A percentile compares a stretch with the other conserved stretches of the same genome.
Conservation (phyloP, 176 grass and related monocot species). For the Musa troglodytarum region DNA sequence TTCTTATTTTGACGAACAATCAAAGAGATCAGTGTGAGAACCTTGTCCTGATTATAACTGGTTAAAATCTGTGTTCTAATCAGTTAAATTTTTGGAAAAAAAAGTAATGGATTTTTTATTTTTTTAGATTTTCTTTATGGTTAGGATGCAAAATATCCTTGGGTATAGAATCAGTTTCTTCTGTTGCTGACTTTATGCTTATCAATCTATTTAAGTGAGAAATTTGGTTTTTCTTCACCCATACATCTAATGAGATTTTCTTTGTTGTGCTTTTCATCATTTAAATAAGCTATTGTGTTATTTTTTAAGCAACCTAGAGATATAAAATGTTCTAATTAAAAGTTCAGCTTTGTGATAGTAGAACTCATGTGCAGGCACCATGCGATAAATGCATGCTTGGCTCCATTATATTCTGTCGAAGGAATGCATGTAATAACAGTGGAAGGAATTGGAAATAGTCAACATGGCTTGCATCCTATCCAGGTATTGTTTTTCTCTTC, state of each 20-base stretch:
- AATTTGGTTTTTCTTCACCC: background rate
- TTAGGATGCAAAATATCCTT: background rate
- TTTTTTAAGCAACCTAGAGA: background rate
- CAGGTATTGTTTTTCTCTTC: constrained; percentile 46
- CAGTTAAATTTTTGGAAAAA: background rate
- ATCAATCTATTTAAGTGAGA: background rate
- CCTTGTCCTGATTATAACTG: constrained; percentile 6
- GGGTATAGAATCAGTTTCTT: background rate
- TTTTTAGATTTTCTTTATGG: background rate
- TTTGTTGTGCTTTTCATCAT: background rate
- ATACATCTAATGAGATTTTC: background rate
- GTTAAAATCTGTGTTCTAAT: background rate
- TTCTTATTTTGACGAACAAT: constrained; percentile 59
- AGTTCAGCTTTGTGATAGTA: background rate
- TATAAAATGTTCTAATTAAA: background rate
- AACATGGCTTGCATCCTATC: constrained; percentile 71
- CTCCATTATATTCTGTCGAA: constrained; percentile 91
- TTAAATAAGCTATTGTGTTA: background rate
- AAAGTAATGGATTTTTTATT: background rate
- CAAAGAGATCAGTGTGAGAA: constrained; percentile 70
- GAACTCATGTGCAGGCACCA: constrained; percentile 53
- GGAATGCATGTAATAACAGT: constrained; percentile 98
- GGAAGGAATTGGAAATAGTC: constrained; percentile 79
- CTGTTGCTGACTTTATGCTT: background rate
- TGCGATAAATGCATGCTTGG: constrained; percentile 90